Evolutionary conservation across 2,329 filamentous ascomycete genomes (phyloP).

Genomic region (Colletotrichum nymphaeae): DNA sequence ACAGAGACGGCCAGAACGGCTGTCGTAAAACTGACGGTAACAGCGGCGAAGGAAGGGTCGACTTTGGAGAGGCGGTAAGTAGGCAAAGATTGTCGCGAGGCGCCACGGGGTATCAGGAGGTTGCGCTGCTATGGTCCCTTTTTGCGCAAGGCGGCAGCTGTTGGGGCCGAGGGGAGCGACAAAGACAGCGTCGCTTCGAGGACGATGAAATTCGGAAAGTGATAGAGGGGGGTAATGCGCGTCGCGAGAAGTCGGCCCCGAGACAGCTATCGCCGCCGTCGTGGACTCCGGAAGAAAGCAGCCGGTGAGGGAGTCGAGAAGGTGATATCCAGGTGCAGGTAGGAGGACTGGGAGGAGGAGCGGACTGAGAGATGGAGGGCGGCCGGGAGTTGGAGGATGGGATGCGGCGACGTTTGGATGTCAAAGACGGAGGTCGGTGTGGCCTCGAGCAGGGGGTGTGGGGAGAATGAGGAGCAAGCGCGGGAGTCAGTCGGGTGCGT

Average conservation of each 20-base stretch:
- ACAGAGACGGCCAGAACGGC: background rate
- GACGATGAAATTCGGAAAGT: background rate
- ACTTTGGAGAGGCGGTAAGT: background rate
- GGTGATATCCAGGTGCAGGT: background rate
- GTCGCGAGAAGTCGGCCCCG: constrained; percentile 32
- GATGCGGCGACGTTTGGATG: constrained; percentile 27
- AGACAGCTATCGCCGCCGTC: constrained; percentile 35
- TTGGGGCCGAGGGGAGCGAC: constrained; percentile 28
- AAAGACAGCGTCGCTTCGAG: background rate
- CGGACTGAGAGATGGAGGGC: constrained; percentile 14
- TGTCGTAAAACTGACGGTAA: background rate
- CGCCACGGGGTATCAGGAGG: background rate
- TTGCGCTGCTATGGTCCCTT: background rate
- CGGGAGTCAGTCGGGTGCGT: constrained; percentile 11
- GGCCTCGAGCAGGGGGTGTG: constrained; percentile 19
- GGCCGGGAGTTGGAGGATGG: constrained; percentile 25
- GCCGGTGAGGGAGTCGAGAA: constrained; percentile 11
- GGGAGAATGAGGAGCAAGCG: constrained; percentile 23
- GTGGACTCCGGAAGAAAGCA: constrained; percentile 15
- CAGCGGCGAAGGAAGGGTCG: background rate
- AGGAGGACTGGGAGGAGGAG: background rate
- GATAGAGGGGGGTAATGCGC: constrained; percentile 1
- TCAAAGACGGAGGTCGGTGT: constrained; percentile 34
- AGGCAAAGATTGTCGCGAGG: background rate
- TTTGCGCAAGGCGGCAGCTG: constrained; percentile 19